A percentile compares a stretch with the other conserved stretches of the same genome.
Conservation (phyloP, 2,329 filamentous ascomycete species). For the Alternaria dauci region DNA sequence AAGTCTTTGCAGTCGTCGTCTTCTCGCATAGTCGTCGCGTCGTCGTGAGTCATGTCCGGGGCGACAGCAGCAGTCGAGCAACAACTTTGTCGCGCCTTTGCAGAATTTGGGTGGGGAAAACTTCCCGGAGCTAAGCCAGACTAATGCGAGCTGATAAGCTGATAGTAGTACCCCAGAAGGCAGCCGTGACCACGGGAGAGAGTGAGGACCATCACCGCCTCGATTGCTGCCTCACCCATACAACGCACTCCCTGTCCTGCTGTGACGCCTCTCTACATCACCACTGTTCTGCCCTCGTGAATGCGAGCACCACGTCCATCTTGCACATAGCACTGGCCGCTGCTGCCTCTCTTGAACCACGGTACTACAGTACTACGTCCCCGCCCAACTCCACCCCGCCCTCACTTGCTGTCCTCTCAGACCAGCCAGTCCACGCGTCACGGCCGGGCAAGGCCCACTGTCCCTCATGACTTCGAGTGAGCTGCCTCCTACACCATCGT, state of each 20-base stretch:
- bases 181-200: constrained; percentile 24
- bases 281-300: neutral
- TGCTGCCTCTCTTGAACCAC: constrained; percentile 7
- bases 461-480: constrained; percentile 27
- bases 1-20: constrained; percentile 15
- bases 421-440: neutral
- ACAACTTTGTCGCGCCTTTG: constrained; percentile 25
- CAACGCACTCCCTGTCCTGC: constrained; percentile 2
- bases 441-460: neutral
- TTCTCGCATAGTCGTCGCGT: constrained; percentile 30
- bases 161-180: constrained; percentile 29
- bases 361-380: constrained; percentile 4
- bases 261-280: neutral
- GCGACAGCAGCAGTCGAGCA: constrained; percentile 2
- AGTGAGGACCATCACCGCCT: constrained; percentile 10
- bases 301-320: neutral
- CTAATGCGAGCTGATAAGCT: constrained; percentile 33
- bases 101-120: constrained; percentile 37
- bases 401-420: neutral
- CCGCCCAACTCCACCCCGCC: constrained; percentile 22
- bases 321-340: neutral
- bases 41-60: constrained; percentile 34
- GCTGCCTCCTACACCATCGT: neutral
- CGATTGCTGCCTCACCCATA: neutral
- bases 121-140: constrained; percentile 11